Percentiles rank a stretch among this genome's conserved stretches.
phyloP scores from a whole-genome alignment of 2,329 filamentous ascomycete species.

The Cordyceps sp. region DNA sequence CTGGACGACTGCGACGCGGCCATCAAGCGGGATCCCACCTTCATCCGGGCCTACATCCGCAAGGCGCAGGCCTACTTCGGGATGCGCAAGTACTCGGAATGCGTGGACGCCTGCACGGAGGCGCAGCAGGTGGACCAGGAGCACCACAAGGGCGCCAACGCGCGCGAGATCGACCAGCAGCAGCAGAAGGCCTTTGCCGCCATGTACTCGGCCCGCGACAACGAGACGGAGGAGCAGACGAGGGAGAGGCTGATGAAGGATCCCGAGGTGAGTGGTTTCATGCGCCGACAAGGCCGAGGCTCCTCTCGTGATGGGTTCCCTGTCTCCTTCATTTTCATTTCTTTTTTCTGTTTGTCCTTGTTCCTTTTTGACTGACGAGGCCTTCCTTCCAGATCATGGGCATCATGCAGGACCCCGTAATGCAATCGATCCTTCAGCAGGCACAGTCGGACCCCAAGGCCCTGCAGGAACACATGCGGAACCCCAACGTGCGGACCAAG shows the following conservation, averaged over 20 bases:
- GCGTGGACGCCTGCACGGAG: constrained; percentile 73
- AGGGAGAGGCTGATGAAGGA: constrained; percentile 79
- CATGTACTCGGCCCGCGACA: constrained; percentile 81
- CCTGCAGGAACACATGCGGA: constrained; percentile 94
- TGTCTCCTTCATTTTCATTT: no score
- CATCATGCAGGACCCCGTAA: constrained; percentile 89
- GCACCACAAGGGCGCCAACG: constrained; percentile 54
- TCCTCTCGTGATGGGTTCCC: no score
- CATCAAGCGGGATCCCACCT: constrained; percentile 78
- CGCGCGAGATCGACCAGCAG: constrained; percentile 83
- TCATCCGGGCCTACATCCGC: constrained; percentile 90
- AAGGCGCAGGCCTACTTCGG: constrained; percentile 92
- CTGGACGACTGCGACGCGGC: constrained; percentile 84
- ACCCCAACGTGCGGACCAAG: constrained; percentile 68
- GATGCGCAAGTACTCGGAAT: constrained; percentile 97
- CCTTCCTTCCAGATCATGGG: constrained; percentile 47
- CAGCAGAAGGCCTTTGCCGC: constrained; percentile 82
- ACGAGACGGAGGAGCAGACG: constrained; percentile 93
- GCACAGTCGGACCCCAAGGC: constrained; percentile 86
- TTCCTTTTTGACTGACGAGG: no score
- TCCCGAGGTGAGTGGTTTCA: constrained; percentile 65
- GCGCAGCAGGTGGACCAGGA: constrained; percentile 62
- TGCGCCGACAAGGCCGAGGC: no score
- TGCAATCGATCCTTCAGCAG: constrained; percentile 95
- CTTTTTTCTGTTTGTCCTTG: no score